Conservation (phyloP, 345 rosid species). For the Arabidopsis suecica region DNA sequence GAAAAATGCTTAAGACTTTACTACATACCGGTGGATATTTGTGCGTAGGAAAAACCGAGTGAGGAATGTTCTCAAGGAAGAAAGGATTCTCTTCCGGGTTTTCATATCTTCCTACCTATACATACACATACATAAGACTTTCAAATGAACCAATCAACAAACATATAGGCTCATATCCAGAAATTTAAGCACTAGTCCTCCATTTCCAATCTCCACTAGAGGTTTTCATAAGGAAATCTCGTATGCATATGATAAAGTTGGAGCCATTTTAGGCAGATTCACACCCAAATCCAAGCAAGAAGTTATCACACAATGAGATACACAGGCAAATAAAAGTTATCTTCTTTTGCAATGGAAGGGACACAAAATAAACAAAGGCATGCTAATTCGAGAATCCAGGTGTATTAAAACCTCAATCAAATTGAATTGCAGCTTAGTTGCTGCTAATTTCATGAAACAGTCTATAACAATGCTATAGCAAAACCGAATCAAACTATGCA, state of each 20-base stretch:
- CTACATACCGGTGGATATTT: slow-evolving; percentile 58
- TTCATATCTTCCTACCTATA: slow-evolving; percentile 76
- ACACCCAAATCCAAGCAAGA: neutral
- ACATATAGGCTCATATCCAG: neutral
- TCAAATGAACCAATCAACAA: slow-evolving; percentile 8
- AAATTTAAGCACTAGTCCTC: neutral
- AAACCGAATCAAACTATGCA: neutral
- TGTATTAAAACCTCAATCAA: neutral
- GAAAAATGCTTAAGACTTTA: slow-evolving; percentile 6
- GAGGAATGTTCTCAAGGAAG: slow-evolving; percentile 68
- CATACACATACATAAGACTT: neutral
- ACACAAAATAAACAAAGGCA: neutral
- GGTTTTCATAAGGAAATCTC: neutral
- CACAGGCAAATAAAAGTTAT: neutral
- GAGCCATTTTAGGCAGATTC: neutral
- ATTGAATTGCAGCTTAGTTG: neutral
- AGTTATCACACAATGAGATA: neutral
- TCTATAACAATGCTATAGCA: neutral
- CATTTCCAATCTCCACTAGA: neutral
- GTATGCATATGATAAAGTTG: neutral
- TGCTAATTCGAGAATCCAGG: neutral
- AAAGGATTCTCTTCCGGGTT: slow-evolving; percentile 88
- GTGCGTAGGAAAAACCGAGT: slow-evolving; percentile 46
- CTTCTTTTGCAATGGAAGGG: neutral
- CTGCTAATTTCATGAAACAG: neutral